A percentile compares a stretch with the other conserved stretches of the same genome.
phyloP scores from a whole-genome alignment of 2,329 filamentous ascomycete genomes.

The Rosellinia necatrix region DNA sequence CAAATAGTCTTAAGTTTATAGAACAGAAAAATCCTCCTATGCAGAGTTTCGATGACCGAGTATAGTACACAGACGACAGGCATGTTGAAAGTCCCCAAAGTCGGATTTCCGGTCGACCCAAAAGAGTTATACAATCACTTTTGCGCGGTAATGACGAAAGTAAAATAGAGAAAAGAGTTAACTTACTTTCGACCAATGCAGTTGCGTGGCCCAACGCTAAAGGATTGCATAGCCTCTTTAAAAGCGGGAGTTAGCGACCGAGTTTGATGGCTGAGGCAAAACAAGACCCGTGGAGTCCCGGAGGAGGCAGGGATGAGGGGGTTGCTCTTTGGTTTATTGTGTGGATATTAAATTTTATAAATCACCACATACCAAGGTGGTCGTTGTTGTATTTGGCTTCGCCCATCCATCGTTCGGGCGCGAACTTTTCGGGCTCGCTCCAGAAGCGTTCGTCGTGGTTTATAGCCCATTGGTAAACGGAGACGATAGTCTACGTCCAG shows the following conservation, averaged over 20 bases:
- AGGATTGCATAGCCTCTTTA: constrained; percentile 43
- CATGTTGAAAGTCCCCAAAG: too few species aligned
- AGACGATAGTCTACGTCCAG: constrained; percentile 39
- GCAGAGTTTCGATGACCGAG: too few species aligned
- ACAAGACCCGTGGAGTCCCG: too few species aligned
- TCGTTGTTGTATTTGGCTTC: constrained; percentile 40
- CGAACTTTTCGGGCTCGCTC: constrained; percentile 43
- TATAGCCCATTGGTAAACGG: constrained; percentile 44
- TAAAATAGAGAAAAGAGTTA: not conserved
- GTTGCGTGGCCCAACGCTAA: constrained; percentile 45
- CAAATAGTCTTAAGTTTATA: not conserved
- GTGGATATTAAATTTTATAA: too few species aligned
- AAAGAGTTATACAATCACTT: too few species aligned
- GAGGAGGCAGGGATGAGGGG: too few species aligned
- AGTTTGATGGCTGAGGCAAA: not conserved
- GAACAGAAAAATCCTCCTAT: too few species aligned
- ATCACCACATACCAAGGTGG: constrained; percentile 29
- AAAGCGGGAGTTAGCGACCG: constrained; percentile 3
- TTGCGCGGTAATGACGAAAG: not conserved
- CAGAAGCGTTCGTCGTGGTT: constrained; percentile 44
- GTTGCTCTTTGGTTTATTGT: not conserved
- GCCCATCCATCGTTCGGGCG: constrained; percentile 46
- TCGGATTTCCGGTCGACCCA: too few species aligned
- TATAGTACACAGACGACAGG: too few species aligned
- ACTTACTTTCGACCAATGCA: constrained; percentile 48